Percentiles rank a stretch among this genome's conserved stretches.
These are phyloP conservation scores for Cryptomeria japonica DNA, from an alignment of 75 land plant species.

Conservation along the genomic window DNA sequence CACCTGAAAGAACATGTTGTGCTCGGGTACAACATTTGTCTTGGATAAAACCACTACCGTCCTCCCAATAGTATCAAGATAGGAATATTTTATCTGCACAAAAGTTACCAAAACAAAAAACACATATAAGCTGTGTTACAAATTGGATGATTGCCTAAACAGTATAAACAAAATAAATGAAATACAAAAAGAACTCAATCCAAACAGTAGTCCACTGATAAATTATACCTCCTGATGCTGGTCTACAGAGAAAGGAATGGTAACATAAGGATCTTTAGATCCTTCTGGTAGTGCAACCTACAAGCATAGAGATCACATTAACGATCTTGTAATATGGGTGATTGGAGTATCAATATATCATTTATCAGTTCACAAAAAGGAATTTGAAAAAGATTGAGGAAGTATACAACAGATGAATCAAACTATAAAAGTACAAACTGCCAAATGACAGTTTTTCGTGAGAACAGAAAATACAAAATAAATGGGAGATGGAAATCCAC, in stretches of 20 bases:
- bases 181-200: not conserved
- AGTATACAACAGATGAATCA: not conserved
- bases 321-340: not conserved
- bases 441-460: not conserved
- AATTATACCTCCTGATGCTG: conserved; percentile 68
- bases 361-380: not conserved
- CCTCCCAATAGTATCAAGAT: conserved; percentile 89
- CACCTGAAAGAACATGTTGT: conserved; percentile 83
- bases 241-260: conserved; percentile 70
- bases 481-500: not conserved
- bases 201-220: not conserved
- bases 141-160: not conserved
- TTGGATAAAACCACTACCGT: conserved; percentile 79
- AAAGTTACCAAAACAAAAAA: not conserved
- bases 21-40: conserved; percentile 83
- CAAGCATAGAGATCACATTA: conserved; percentile 3
- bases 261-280: conserved; percentile 63
- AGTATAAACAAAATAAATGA: not conserved
- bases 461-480: not conserved
- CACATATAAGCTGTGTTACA: not conserved
- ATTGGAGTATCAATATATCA: not conserved
- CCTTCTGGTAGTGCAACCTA: conserved; percentile 98
- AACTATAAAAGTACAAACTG: conserved; percentile 4
- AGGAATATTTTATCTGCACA: conserved; percentile 77
- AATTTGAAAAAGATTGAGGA: not conserved